These are phyloP conservation scores for Plasmodium billcollinsi DNA, from an alignment of 169 alveolate species.

Conservation along the genomic window DNA sequence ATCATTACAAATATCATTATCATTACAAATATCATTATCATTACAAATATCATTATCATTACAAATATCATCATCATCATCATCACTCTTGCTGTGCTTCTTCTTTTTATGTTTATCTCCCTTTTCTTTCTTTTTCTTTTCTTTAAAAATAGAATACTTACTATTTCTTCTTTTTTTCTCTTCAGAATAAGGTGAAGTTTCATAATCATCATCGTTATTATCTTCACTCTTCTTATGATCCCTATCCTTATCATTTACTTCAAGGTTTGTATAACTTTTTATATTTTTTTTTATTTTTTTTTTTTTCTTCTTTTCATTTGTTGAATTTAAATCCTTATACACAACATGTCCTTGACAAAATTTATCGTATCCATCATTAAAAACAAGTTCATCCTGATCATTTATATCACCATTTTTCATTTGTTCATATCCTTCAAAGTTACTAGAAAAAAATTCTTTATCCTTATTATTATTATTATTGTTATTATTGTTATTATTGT, in stretches of 20 bases:
- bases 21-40: too few relatives aligned
- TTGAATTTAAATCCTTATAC: background rate
- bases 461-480: background rate
- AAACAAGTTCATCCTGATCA: background rate
- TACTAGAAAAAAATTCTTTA: background rate
- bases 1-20: too few relatives aligned
- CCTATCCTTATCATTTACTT: too few relatives aligned
- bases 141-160: background rate
- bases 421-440: background rate
- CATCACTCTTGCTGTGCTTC: background rate
- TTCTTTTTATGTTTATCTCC: background rate
- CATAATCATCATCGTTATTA: too few relatives aligned
- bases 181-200: too few relatives aligned
- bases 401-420: background rate
- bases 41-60: too few relatives aligned
- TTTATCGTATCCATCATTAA: too few relatives aligned
- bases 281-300: slow-evolving; percentile 6
- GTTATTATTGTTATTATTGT: background rate
- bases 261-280: background rate
- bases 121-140: slow-evolving; percentile 9
- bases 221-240: too few relatives aligned
- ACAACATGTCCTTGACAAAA: too few relatives aligned
- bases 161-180: too few relatives aligned
- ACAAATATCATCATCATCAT: too few relatives aligned
- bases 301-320: background rate